Base-by-base conservation (phyloP, 2,329 filamentous ascomycete species). In the Colletotrichum filicis region DNA sequence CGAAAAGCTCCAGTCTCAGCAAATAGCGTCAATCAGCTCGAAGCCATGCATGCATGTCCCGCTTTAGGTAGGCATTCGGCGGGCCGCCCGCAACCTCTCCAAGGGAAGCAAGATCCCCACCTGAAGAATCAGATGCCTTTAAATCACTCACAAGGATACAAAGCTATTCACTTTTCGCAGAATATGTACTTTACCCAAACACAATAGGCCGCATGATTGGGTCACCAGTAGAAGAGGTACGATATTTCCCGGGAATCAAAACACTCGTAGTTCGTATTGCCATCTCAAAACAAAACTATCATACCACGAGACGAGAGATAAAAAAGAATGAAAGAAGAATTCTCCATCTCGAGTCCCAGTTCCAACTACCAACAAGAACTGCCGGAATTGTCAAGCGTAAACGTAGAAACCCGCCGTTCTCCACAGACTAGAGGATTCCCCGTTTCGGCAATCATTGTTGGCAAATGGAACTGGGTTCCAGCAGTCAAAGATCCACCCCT, bases 251-350 rank as follows among this genome's bases (percentile, higher is more conserved):
- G 69, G 69, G 59, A 69, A 59, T 69, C 56, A 58, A 64, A 52
- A 22, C 37, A 72, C 30, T 64, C 59, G 53, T 72, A 59, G 53
- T 60, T 63, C 61, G 46, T 63, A 35, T 32, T 55, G 12, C 28
- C 53, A 28, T 37, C 68, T 64, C 58, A 60, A 30, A 61, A 67
- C 63, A 61, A 63, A 68, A 71, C 59, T 60, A 72, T 64, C 24
- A 55, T 46, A 68, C 65, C 46, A 56, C 66, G 57, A 68, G 65
- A 64, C 19, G n/a, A n/a, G 30, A 14, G 24, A 16, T 11, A 26
- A 26, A 26, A 24, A 19, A 12, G 52, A 53, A 53, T 19, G 1
- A 24, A n/a, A 28, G 5, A 19, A 19, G 30, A 1, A 14, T 35
- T 52, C 16, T 28, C 19, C 61, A 35, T 63, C 61, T 63, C 30